Evolutionary conservation across 2,329 filamentous ascomycete genomes (phyloP).

Genomic region (Teratosphaeria destructans): DNA sequence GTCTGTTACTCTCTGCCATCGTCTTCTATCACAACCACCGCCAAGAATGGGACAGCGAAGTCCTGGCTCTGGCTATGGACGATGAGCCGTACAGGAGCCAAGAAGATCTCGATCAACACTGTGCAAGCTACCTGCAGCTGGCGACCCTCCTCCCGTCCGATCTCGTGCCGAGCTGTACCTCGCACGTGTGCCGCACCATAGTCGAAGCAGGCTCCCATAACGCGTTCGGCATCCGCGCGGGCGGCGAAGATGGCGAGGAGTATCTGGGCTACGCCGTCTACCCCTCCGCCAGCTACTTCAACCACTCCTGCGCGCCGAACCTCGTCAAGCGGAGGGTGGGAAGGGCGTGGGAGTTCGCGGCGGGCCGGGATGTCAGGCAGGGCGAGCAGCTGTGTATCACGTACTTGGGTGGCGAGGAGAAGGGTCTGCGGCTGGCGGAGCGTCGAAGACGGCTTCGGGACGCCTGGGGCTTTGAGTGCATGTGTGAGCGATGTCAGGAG

Average conservation of each 20-base stretch:
- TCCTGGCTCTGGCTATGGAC: slow-evolving; percentile 32
- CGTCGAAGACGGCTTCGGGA: slow-evolving; percentile 28
- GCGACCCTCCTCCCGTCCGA: slow-evolving; percentile 28
- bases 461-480: slow-evolving; percentile 39
- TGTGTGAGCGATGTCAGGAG: slow-evolving; percentile 29
- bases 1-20: slow-evolving; percentile 32
- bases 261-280: slow-evolving; percentile 41
- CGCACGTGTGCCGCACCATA: slow-evolving; percentile 25
- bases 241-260: slow-evolving; percentile 34
- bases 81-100: slow-evolving; percentile 31
- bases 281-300: slow-evolving; percentile 39
- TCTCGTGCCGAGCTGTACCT: slow-evolving; percentile 26
- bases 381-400: slow-evolving; percentile 39
- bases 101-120: slow-evolving; percentile 30
- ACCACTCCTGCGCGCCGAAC: slow-evolving; percentile 38
- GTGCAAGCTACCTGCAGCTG: slow-evolving; percentile 34
- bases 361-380: slow-evolving; percentile 23
- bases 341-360: slow-evolving; percentile 31
- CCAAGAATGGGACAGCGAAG: slow-evolving; percentile 19
- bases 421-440: slow-evolving; percentile 25
- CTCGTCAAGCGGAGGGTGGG: slow-evolving; percentile 33
- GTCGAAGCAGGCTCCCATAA: slow-evolving; percentile 36
- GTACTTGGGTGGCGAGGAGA: slow-evolving; percentile 40
- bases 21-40: slow-evolving; percentile 25
- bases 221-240: slow-evolving; percentile 34